Conservation (phyloP, 2,329 filamentous ascomycete genomes). For the Colletotrichum somersetense region DNA sequence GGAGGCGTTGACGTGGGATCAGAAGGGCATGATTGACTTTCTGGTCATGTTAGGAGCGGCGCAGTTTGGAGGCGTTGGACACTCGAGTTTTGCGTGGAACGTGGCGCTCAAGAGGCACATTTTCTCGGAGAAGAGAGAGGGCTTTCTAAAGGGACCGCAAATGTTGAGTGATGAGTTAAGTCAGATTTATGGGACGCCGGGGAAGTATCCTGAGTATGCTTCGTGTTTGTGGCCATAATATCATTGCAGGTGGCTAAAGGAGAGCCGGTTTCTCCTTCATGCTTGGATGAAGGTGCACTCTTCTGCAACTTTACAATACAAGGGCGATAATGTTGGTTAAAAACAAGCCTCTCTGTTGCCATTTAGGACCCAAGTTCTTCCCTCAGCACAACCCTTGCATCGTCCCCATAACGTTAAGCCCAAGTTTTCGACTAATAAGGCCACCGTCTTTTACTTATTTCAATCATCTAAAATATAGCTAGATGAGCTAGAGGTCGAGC, state of each 20-base stretch:
- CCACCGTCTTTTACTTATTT: too few species aligned
- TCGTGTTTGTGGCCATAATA: conserved; percentile 30
- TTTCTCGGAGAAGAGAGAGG: background rate
- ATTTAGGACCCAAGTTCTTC: too few species aligned
- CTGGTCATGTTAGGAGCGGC: conserved; percentile 50
- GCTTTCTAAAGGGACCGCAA: conserved; percentile 21
- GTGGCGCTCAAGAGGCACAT: conserved; percentile 49
- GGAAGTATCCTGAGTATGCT: conserved; percentile 26
- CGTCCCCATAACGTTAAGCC: too few species aligned
- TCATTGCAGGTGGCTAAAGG: too few species aligned
- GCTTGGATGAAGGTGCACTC: background rate
- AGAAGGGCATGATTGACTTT: conserved; percentile 51
- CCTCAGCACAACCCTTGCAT: too few species aligned
- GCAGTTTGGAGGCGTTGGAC: conserved; percentile 50
- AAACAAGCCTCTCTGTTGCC: too few species aligned
- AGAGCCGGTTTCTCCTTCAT: too few species aligned
- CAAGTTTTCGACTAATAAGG: too few species aligned
- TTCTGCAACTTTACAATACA: background rate
- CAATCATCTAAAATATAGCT: too few species aligned
- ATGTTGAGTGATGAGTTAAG: conserved; percentile 36
- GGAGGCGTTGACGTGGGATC: conserved; percentile 47
- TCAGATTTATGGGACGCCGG: conserved; percentile 26
- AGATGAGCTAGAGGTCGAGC: too few species aligned
- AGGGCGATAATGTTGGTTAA: too few species aligned
- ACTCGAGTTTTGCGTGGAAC: conserved; percentile 51